A percentile compares a stretch with the other conserved stretches of the same genome.
Conservation (phyloP, 1,284 basidiomycete genomes). For the Amylostereum areolatum region DNA sequence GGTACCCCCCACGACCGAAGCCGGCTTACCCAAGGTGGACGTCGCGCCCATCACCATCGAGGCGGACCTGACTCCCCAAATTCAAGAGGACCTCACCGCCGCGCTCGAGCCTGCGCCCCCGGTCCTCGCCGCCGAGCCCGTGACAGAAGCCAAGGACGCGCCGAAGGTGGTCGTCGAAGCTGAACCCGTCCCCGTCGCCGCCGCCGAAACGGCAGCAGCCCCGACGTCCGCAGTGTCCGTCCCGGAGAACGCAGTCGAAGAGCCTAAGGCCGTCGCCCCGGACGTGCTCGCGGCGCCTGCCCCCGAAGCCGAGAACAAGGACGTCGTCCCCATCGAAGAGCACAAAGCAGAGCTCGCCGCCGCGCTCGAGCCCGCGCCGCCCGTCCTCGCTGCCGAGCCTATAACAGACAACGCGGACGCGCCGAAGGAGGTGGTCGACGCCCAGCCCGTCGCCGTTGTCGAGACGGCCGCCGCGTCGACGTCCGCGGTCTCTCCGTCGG, state of each 20-base stretch:
- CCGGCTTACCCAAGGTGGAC: background rate
- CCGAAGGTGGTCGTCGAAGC: conserved; percentile 15
- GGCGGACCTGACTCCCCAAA: no score
- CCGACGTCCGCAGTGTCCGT: conserved; percentile 12
- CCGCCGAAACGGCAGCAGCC: conserved; percentile 1
- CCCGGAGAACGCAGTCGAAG: conserved; percentile 7
- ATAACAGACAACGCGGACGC: background rate
- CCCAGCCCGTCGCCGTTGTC: conserved; percentile 8
- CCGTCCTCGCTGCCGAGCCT: background rate
- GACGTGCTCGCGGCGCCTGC: background rate
- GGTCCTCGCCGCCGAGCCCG: background rate
- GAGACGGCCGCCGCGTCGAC: conserved; percentile 2
- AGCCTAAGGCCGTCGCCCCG: background rate
- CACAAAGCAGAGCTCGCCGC: background rate
- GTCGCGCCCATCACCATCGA: background rate
- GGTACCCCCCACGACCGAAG: background rate
- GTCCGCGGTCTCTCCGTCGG: conserved; percentile 9
- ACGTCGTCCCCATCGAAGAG: background rate
- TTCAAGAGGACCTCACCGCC: background rate
- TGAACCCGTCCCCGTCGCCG: conserved; percentile 8
- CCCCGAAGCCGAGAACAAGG: background rate
- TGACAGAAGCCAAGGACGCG: background rate
- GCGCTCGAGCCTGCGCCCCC: background rate
- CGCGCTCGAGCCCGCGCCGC: no score
- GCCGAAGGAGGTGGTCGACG: conserved; percentile 14